Conservation (phyloP, 2,329 filamentous ascomycete species). For the Aspergillus bombycis region DNA sequence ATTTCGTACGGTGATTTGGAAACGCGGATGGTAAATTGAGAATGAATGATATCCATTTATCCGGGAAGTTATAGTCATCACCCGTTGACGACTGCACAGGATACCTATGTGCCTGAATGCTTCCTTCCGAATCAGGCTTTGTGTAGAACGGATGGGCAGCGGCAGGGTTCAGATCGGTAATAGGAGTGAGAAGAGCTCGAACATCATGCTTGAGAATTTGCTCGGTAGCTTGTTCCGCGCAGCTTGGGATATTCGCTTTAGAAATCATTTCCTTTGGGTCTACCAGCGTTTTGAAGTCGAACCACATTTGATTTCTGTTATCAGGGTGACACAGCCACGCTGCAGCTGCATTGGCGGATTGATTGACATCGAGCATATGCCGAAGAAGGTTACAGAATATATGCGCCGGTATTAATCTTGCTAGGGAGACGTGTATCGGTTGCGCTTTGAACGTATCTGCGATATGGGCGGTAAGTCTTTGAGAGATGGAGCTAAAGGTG, state of each 20-base stretch:
- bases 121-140: conserved; percentile 36
- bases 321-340: conserved; percentile 88
- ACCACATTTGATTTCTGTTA: conserved; percentile 93
- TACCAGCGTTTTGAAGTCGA: conserved; percentile 66
- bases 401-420: conserved; percentile 84
- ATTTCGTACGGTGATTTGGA: conserved; percentile 46
- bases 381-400: conserved; percentile 86
- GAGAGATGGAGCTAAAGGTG: conserved; percentile 83
- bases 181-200: conserved; percentile 46
- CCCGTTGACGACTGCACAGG: conserved; percentile 41
- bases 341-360: conserved; percentile 89
- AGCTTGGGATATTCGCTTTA: conserved; percentile 46
- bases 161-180: conserved; percentile 36
- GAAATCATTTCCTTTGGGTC: conserved; percentile 44
- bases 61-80: conserved; percentile 52
- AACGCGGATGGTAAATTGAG: conserved; percentile 45
- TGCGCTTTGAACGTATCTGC: conserved; percentile 82
- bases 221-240: conserved; percentile 38
- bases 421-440: conserved; percentile 80
- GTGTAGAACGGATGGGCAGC: conserved; percentile 38
- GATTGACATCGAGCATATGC: conserved; percentile 86
- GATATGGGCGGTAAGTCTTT: conserved; percentile 78
- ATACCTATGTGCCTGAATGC: conserved; percentile 34
- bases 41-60: conserved; percentile 52
- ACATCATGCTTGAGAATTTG: conserved; percentile 50